Conservation (phyloP, 108 stramenopile genomes). For the Cyclotella cryptica region DNA sequence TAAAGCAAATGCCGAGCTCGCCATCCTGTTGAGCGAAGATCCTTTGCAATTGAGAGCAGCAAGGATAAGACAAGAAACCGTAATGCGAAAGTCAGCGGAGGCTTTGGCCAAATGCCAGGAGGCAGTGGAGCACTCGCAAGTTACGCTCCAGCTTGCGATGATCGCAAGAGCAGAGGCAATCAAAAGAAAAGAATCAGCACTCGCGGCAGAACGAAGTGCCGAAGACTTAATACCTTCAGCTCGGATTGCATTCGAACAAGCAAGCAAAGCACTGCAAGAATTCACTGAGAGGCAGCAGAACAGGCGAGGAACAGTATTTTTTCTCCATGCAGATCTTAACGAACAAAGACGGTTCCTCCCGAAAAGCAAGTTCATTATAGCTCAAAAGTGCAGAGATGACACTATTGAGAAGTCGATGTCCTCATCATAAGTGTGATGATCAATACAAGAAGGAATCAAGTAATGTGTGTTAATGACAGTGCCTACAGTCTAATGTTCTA, state of each 20-base stretch:
- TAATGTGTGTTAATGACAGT: neutral
- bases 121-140: neutral
- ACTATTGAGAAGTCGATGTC: conserved; percentile 5
- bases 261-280: neutral
- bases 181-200: neutral
- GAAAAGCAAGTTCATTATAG: conserved; percentile 12
- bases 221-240: conserved; percentile 14
- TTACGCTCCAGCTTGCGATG: conserved; percentile 6
- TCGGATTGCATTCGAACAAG: conserved; percentile 3
- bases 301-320: conserved; percentile 24
- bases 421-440: neutral
- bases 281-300: neutral
- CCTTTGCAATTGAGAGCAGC: conserved; percentile 17
- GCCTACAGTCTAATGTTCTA: neutral
- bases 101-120: conserved; percentile 4
- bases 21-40: conserved; percentile 21
- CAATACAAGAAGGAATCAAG: neutral
- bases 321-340: conserved; percentile 2
- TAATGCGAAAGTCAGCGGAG: conserved; percentile 6
- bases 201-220: conserved; percentile 3
- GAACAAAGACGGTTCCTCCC: conserved; percentile 26
- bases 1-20: conserved; percentile 32
- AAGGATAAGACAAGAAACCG: conserved; percentile 26
- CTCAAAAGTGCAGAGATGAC: conserved; percentile 5
- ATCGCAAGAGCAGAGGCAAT: conserved; percentile 2